Evolutionary conservation across 805 yeast species (phyloP).

Genomic region (Barnettozyma californica): DNA sequence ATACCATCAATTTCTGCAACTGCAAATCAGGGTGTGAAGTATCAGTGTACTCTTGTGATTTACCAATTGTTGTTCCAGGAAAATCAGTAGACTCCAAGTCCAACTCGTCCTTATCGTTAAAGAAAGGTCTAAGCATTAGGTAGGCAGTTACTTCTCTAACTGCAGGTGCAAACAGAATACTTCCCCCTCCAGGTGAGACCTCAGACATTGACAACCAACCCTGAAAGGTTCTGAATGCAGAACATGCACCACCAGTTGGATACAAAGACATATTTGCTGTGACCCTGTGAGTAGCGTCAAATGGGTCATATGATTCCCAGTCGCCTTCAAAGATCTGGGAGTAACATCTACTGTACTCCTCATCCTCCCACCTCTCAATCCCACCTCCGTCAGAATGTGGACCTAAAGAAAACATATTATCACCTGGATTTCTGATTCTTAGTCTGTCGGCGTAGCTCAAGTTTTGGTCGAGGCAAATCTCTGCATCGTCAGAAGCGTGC

Average conservation of each 20-base stretch:
- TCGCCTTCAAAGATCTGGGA: conserved; percentile 31
- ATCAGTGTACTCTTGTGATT: conserved; percentile 29
- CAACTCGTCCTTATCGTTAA: conserved; percentile 28
- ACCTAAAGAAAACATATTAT: conserved; percentile 26
- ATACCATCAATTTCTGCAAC: conserved; percentile 29
- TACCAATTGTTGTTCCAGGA: conserved; percentile 36
- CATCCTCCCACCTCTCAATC: conserved; percentile 43
- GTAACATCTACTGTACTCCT: conserved; percentile 32
- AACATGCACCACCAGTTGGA: conserved; percentile 24
- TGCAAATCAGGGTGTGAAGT: conserved; percentile 26
- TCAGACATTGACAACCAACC: conserved; percentile 39
- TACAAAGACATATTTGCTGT: conserved; percentile 31
- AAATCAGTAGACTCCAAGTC: conserved; percentile 30
- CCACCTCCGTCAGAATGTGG: conserved; percentile 39
- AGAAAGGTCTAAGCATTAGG: conserved; percentile 36
- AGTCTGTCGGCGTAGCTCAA: conserved; percentile 39
- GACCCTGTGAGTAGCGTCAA: conserved; percentile 24
- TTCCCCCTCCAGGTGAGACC: conserved; percentile 35
- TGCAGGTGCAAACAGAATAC: conserved; percentile 33
- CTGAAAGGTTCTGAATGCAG: conserved; percentile 37
- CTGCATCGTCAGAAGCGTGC: conserved; percentile 25
- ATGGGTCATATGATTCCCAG: conserved; percentile 42
- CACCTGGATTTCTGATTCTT: conserved; percentile 37
- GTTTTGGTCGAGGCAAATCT: conserved; percentile 29
- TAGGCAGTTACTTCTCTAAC: conserved; percentile 35